Percentiles rank a stretch among this genome's conserved stretches.
These are phyloP conservation scores for Russula earlei DNA, from an alignment of 768 basidiomycete species.

Conservation along the genomic window DNA sequence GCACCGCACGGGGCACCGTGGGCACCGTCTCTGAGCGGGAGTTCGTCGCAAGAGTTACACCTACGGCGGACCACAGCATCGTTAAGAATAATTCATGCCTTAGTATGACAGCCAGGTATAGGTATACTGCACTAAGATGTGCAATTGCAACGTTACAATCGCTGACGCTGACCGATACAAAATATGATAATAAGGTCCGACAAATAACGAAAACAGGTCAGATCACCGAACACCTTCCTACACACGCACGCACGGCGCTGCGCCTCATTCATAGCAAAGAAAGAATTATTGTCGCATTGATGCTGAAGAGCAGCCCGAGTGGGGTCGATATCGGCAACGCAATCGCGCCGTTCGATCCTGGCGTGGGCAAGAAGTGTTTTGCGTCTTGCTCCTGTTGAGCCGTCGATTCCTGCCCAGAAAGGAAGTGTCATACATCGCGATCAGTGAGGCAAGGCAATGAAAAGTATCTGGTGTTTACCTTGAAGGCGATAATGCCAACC, in stretches of 20 bases:
- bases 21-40: too few relatives aligned
- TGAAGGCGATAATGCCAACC: constrained; percentile 73
- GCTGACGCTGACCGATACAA: too few relatives aligned
- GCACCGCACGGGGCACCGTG: too few relatives aligned
- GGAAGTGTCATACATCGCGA: neutral
- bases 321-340: neutral
- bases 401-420: constrained; percentile 41
- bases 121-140: too few relatives aligned
- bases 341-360: constrained; percentile 35
- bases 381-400: constrained; percentile 46
- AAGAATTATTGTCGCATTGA: neutral
- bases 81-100: too few relatives aligned
- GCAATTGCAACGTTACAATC: too few relatives aligned
- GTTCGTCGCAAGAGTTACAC: too few relatives aligned
- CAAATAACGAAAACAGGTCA: neutral
- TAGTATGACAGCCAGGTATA: too few relatives aligned
- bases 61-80: too few relatives aligned
- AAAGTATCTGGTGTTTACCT: constrained; percentile 37
- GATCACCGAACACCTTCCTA: neutral
- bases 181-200: neutral
- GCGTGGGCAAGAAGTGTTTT: constrained; percentile 50
- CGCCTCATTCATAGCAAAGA: neutral
- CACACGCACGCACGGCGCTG: neutral
- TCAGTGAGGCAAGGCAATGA: too few relatives aligned
- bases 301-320: neutral